Evolutionary conservation across 2,329 filamentous ascomycete species (phyloP).

Genomic region (Cadophora luteo-olivacea): DNA sequence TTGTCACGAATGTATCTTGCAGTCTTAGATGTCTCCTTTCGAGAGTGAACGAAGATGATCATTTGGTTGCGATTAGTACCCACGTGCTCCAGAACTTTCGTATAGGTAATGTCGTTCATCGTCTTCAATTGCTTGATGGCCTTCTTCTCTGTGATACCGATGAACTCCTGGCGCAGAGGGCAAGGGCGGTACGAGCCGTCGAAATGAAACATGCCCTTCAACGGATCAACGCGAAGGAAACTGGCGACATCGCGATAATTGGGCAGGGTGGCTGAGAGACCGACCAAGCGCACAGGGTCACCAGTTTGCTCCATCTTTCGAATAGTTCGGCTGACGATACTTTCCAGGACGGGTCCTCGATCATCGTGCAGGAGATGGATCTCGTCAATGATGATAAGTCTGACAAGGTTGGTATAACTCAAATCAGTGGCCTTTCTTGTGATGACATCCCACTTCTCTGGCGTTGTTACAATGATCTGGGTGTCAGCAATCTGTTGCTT

Average conservation of each 20-base stretch:
- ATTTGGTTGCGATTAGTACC: conserved; percentile 94
- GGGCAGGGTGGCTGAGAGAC: conserved; percentile 91
- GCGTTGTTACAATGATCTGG: conserved; percentile 96
- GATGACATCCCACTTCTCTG: conserved; percentile 99
- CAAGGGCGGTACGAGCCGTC: conserved; percentile 94
- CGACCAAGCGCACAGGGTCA: conserved; percentile 88
- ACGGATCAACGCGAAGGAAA: conserved; percentile 87
- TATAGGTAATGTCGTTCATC: conserved; percentile 99
- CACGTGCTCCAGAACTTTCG: conserved; percentile 95
- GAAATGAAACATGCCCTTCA: conserved; percentile 93
- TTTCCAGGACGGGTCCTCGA: conserved; percentile 94
- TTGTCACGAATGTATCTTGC: conserved; percentile 96
- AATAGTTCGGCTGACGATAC: conserved; percentile 94
- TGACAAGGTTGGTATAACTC: conserved; percentile 96
- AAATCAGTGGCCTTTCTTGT: conserved; percentile 96
- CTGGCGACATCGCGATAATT: conserved; percentile 97
- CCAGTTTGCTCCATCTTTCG: conserved; percentile 93
- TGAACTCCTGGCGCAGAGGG: conserved; percentile 94
- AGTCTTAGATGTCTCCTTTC: conserved; percentile 98
- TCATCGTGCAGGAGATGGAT: conserved; percentile 98
- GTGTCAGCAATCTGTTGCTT: conserved; percentile 99
- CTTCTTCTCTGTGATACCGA: conserved; percentile 96
- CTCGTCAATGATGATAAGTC: conserved; percentile 95
- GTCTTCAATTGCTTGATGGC: conserved; percentile 98
- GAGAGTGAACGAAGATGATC: conserved; percentile 98